Evolutionary conservation across 371 early-diverging fungal genomes (phyloP).

Genomic region (Mucor mucedo): DNA sequence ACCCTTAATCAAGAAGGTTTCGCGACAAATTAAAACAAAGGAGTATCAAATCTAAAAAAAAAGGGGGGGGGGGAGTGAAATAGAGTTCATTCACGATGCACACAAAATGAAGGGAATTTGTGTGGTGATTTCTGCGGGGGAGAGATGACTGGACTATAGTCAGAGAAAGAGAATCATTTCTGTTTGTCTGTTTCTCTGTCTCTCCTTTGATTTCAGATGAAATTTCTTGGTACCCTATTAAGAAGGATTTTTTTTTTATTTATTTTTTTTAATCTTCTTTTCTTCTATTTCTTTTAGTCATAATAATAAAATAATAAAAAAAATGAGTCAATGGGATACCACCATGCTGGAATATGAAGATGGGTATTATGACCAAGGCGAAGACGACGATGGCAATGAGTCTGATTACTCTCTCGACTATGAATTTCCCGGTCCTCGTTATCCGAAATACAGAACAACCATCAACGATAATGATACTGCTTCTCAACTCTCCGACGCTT

Average conservation of each 20-base stretch:
- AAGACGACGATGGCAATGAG: conserved; percentile 30
- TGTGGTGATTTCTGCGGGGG: too few species aligned
- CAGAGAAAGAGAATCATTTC: too few species aligned
- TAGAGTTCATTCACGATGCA: too few species aligned
- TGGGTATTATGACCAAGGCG: conserved; percentile 13
- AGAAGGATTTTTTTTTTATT: background rate
- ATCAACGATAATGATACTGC: conserved; percentile 38
- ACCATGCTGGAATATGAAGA: conserved; percentile 1
- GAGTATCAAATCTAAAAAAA: background rate
- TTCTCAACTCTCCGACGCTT: conserved; percentile 39
- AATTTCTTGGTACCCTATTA: background rate
- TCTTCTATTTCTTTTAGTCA: background rate
- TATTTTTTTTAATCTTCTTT: conserved; percentile 2
- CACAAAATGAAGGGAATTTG: too few species aligned
- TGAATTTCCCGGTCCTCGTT: conserved; percentile 48
- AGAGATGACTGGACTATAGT: too few species aligned
- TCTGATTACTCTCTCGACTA: conserved; percentile 53
- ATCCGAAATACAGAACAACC: conserved; percentile 38
- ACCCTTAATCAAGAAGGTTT: background rate
- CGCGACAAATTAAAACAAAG: background rate
- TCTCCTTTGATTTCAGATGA: background rate
- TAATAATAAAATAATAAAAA: background rate
- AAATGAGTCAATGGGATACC: background rate
- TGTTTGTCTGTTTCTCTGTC: background rate
- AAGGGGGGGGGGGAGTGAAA: too few species aligned